Evolutionary conservation across 176 grass and related monocot species (phyloP).

Genomic region (Neostapfia colusana): DNA sequence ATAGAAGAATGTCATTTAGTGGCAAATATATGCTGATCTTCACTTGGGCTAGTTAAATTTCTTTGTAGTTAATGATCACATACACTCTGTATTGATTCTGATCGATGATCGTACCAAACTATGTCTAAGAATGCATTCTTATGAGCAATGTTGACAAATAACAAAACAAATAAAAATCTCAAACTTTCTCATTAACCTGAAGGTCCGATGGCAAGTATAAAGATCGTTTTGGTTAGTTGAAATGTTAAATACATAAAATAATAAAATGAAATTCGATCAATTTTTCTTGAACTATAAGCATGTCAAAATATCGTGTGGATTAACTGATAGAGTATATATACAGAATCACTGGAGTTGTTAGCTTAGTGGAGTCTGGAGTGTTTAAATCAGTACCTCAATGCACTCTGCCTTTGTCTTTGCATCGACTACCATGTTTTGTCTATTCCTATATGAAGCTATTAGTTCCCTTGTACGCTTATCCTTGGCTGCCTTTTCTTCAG

Average conservation of each 20-base stretch:
- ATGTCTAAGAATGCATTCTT: neutral
- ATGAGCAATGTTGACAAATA: neutral
- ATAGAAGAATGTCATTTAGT: no score
- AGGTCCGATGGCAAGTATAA: neutral
- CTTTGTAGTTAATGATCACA: no score
- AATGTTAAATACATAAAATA: neutral
- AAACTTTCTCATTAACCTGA: neutral
- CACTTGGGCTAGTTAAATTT: no score
- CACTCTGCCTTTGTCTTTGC: conserved; percentile 64
- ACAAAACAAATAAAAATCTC: neutral
- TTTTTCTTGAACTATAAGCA: conserved; percentile 9
- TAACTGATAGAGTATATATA: neutral
- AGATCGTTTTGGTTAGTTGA: conserved; percentile 5
- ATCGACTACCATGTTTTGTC: conserved; percentile 47
- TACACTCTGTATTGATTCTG: no score
- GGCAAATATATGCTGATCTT: no score
- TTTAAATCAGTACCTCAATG: conserved; percentile 45
- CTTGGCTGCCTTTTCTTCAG: conserved; percentile 59
- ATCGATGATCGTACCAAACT: no score
- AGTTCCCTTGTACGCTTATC: conserved; percentile 59
- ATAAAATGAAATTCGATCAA: neutral
- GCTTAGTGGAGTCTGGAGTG: neutral
- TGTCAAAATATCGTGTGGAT: neutral
- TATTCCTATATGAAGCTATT: conserved; percentile 58
- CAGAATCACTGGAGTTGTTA: neutral